Base-by-base conservation (phyloP, 768 basidiomycete genomes). In the Suillus ampliporus region DNA sequence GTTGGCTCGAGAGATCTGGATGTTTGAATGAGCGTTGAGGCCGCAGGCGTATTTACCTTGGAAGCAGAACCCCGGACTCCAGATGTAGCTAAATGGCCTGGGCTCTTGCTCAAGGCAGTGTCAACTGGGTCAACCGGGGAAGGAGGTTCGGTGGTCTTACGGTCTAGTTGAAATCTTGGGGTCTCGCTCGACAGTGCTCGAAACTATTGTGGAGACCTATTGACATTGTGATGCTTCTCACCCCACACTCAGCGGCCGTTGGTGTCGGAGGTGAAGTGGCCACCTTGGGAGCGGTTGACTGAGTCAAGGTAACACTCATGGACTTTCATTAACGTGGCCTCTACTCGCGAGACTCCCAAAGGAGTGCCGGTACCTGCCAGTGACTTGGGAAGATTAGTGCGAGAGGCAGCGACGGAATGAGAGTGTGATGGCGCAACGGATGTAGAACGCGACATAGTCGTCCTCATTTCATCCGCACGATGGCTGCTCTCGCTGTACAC, bases 401-500 rank as follows among this genome's bases (percentile, higher is more conserved):
- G 81, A 10, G 89, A 89, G 19, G 79, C 74, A 4, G 86, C 79
- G 46, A 82, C 80, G 61, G 83, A 79, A 2, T 82, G 77, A 8
- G 80, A 78, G 46, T 78, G 78, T 52, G 82, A 77, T 0, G 81
- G 78, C 5, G 72, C 72, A 9, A 74, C 73, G 60, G 74, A 78
- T 62, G 72, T 64, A 13, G 76, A 21, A 60, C 69, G 64, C 63
- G 74, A 76, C 74, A 61, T 72, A 74, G 62, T 91, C 89, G 61
- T 91, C 90, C 71, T 91, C 90, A 0, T 89, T 71, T 92, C 90
- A 40, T 90, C 89, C 5, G 83, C 80, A 60, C 90, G 84, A 65
- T 87, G 86, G 1, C 91, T 90, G 58, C 89, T 83, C 75, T 93
- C 91, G 70, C 90, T 92, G 76, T 91, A 92, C 13, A 93, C 84